Evolutionary conservation across 176 grass and related monocot genomes (phyloP).

Genomic region (Zizania latifolia): DNA sequence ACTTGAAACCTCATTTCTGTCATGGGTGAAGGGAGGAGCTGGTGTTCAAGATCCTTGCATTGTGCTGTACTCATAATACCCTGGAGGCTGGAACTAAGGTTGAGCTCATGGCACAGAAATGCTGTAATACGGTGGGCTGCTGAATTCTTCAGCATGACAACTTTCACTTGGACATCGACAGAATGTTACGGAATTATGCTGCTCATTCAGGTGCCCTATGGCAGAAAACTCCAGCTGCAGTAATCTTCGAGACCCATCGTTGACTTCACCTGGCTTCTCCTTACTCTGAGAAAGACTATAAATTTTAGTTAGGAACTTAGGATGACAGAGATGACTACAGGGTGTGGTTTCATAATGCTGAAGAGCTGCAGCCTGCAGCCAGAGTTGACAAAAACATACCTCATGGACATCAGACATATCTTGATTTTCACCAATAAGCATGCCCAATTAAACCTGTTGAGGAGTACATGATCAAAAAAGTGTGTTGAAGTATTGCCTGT

Average conservation of each 20-base stretch:
- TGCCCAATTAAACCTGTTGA: background rate
- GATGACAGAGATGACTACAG: background rate
- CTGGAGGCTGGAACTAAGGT: background rate
- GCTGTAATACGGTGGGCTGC: background rate
- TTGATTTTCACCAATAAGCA: background rate
- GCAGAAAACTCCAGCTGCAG: background rate
- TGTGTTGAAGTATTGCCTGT: background rate
- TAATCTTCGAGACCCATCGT: background rate
- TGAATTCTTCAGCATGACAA: background rate
- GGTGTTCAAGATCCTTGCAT: background rate
- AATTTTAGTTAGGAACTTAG: background rate
- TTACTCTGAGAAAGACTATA: background rate
- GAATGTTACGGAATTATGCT: background rate
- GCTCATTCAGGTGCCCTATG: background rate
- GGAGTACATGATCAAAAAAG: background rate
- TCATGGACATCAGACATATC: background rate
- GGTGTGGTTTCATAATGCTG: slow-evolving; percentile 7
- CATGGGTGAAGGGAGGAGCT: background rate
- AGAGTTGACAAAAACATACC: background rate
- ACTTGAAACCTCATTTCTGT: no score
- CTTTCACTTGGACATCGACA: background rate
- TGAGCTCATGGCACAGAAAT: background rate
- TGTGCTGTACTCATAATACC: no score
- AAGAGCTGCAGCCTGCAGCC: background rate
- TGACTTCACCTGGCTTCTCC: background rate